Percentiles rank a stretch among this genome's conserved stretches.
These are phyloP conservation scores for Kluyveromyces nonfermentans DNA, from an alignment of 805 yeast genomes.

Conservation along the genomic window DNA sequence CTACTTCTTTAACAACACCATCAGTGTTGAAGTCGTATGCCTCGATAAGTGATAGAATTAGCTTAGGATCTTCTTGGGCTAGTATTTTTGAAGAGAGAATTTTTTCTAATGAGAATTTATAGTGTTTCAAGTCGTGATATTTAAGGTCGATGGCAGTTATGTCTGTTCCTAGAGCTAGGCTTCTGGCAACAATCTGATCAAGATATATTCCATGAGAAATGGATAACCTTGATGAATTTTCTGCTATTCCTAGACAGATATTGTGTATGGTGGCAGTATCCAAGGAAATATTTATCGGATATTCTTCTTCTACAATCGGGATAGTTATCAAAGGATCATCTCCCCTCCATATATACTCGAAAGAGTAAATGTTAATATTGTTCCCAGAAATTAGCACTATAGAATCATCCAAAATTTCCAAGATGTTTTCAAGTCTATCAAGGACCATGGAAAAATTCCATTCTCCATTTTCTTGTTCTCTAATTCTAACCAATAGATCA, in stretches of 20 bases:
- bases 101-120: slow-evolving; percentile 28
- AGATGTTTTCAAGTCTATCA: slow-evolving; percentile 20
- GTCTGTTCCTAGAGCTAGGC: slow-evolving; percentile 9
- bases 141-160: slow-evolving; percentile 16
- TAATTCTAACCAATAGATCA: slow-evolving; percentile 13
- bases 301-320: slow-evolving; percentile 20
- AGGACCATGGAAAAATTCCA: slow-evolving; percentile 15
- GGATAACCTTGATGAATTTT: slow-evolving; percentile 12
- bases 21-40: slow-evolving; percentile 4
- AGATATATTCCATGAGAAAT: slow-evolving; percentile 23
- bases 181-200: slow-evolving; percentile 20
- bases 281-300: slow-evolving; percentile 22
- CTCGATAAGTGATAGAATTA: slow-evolving; percentile 18
- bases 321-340: slow-evolving; percentile 10
- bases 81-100: slow-evolving; percentile 22
- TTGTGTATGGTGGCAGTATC: slow-evolving; percentile 24
- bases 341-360: slow-evolving; percentile 20
- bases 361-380: slow-evolving; percentile 9
- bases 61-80: slow-evolving; percentile 15
- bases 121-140: slow-evolving; percentile 20
- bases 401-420: slow-evolving; percentile 20
- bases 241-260: slow-evolving; percentile 16
- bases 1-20: slow-evolving; percentile 9
- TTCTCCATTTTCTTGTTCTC: slow-evolving; percentile 7
- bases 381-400: slow-evolving; percentile 17